Percentiles rank a stretch among this genome's conserved stretches.
phyloP scores from a whole-genome alignment of 495 filamentous ascomycete genomes.

The Glonium stellatum region DNA sequence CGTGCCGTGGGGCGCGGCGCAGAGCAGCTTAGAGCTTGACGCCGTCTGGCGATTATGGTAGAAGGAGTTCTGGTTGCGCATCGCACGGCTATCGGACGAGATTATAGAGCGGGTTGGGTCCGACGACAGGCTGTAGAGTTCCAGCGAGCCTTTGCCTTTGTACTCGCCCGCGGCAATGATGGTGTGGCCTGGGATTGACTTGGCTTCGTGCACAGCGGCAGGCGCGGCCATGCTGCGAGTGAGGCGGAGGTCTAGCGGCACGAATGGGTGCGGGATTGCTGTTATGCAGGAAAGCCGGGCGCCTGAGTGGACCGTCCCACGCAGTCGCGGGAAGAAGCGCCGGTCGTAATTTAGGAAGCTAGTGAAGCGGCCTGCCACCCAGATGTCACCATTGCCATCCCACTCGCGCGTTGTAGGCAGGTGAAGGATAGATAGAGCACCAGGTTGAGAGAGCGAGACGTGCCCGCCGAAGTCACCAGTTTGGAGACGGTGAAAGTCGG shows the following conservation, averaged over 20 bases:
- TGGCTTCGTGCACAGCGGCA: conserved; percentile 46
- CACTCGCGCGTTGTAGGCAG: conserved; percentile 47
- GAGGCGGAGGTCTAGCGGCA: conserved; percentile 46
- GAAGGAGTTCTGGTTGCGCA: conserved; percentile 14
- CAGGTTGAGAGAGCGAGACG: conserved; percentile 71
- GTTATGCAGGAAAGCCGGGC: conserved; percentile 72
- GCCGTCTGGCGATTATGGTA: conserved; percentile 80
- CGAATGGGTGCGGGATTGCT: conserved; percentile 63
- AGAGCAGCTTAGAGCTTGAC: conserved; percentile 72
- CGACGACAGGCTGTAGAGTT: conserved; percentile 64
- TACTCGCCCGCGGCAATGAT: conserved; percentile 90
- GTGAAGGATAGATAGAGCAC: conserved; percentile 77
- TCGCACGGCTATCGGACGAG: conserved; percentile 10
- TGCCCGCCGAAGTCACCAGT: conserved; percentile 36
- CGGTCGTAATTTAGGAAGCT: conserved; percentile 86
- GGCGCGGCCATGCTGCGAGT: conserved; percentile 46
- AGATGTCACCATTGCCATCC: conserved; percentile 56
- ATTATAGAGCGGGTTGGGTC: conserved; percentile 25
- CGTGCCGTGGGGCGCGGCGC: conserved; percentile 76
- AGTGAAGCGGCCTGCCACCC: conserved; percentile 83
- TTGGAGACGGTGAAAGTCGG: conserved; percentile 30
- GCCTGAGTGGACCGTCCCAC: conserved; percentile 73
- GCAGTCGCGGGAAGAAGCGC: conserved; percentile 72
- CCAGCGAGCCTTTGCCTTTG: conserved; percentile 82
- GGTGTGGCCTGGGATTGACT: conserved; percentile 47